Evolutionary conservation across 192 early-diverging fungal species (phyloP), one percentile per base, ranked within the genome.

Genomic region (Backusella sp.): DNA sequence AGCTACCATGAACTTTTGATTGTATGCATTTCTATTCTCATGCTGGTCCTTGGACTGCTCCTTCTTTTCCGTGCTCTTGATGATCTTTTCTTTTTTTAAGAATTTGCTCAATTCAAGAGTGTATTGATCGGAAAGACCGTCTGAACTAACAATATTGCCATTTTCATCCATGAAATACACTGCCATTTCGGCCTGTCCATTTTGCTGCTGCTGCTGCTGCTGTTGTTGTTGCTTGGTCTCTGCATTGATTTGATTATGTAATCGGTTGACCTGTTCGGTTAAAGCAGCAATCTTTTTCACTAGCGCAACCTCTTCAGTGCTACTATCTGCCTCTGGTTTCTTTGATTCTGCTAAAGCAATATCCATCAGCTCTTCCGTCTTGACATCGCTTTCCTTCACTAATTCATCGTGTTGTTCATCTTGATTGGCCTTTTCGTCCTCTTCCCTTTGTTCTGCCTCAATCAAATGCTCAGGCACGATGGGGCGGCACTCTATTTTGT

Each of bases 401-500:
- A n/a, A 23, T 34, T 62, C 37, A 8, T n/a, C 34, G 15, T 42
- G 28, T 23, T 72, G 21, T 52, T 44, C 28, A 7, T 36, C 26
- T 23, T 44, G 12, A 30, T 39, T 26, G 5, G 37, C 37, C 8
- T 15, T 26, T 49, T 34, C 30, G 12, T 66, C 62, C 26, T 53
- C 7, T 14, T 41, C n/a, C 12, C 37, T 30, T 26, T 78, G 44
- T 28, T 69, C 62, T 34, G 59, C 53, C 35, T 72, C 37, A 46
- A 68, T 39, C 36, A 56, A 28, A 49, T 72, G n/a, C 19, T 93
- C 91, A 3, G 89, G 69, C 1, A 93, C 84, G 1, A 94, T 83
- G 8, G 85, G 86, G 65, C 86, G 87, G 80, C 93, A 94, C 62
- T 81, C 74, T 32, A 94, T 93, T 32, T 83, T 79, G 70, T 92